These are phyloP conservation scores for Myochromella boudieri DNA, from an alignment of 768 basidiomycete genomes.

Conservation along the genomic window DNA sequence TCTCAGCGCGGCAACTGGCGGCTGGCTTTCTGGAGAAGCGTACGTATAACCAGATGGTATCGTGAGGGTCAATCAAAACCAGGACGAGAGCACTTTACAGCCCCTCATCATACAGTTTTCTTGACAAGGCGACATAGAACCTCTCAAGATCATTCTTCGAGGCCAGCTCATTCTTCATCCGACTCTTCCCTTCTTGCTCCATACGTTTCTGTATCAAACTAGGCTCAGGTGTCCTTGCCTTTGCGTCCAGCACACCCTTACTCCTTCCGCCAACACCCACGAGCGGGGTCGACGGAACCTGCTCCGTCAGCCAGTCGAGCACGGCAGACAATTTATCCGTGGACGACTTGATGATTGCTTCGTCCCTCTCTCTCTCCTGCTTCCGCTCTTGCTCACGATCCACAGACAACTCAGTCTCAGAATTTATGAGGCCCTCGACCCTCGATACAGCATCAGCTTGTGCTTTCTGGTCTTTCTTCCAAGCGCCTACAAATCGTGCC, in stretches of 20 bases:
- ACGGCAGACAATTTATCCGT: slow-evolving; percentile 74
- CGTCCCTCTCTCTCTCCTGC: slow-evolving; percentile 25
- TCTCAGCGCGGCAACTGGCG: no score
- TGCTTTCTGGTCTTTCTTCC: slow-evolving; percentile 55
- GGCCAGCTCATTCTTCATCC: slow-evolving; percentile 49
- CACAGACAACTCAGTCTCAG: slow-evolving; percentile 4
- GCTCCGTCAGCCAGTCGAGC: slow-evolving; percentile 79
- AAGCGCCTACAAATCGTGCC: slow-evolving; percentile 59
- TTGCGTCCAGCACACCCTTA: slow-evolving; percentile 14
- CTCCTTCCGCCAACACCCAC: slow-evolving; percentile 11
- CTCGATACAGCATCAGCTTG: slow-evolving; percentile 31
- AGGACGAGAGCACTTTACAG: slow-evolving; percentile 46
- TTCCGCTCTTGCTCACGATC: slow-evolving; percentile 22
- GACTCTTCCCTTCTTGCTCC: slow-evolving; percentile 24
- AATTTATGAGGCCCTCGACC: not conserved
- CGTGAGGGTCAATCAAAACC: no score
- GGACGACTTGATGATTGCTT: slow-evolving; percentile 62
- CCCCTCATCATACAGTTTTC: slow-evolving; percentile 93
- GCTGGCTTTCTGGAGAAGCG: no score
- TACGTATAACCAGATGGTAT: no score
- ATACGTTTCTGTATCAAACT: slow-evolving; percentile 14
- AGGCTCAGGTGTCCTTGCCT: not conserved
- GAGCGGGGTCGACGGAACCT: slow-evolving; percentile 45
- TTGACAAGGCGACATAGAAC: slow-evolving; percentile 86
- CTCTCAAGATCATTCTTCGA: slow-evolving; percentile 79